Evolutionary conservation across 1,284 basidiomycete genomes (phyloP).

Genomic region (Ganoderma lucidum): DNA sequence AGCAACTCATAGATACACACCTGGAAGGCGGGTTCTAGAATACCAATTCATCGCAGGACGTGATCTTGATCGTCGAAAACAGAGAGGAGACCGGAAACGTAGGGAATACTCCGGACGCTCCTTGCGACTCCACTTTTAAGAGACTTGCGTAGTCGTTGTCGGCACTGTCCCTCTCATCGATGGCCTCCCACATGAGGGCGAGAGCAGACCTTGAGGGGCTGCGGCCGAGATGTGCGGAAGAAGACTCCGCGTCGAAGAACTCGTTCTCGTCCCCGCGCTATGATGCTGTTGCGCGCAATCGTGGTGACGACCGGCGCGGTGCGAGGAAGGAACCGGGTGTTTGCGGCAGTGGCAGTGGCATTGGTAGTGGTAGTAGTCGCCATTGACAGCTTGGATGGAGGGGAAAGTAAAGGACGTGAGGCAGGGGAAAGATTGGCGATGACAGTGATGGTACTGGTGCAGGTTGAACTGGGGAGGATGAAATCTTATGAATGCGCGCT

Average conservation of each 20-base stretch:
- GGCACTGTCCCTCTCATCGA: background rate
- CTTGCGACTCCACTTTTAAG: background rate
- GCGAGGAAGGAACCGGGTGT: background rate
- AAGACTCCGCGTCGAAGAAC: background rate
- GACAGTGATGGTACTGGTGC: background rate
- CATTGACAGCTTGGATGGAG: background rate
- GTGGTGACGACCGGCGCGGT: background rate
- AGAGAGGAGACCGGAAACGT: background rate
- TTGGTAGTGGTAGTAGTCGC: background rate
- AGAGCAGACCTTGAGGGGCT: background rate
- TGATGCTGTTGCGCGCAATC: background rate
- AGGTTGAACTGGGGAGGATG: background rate
- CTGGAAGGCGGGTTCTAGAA: background rate
- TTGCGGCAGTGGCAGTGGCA: too few relatives aligned
- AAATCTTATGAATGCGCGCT: background rate
- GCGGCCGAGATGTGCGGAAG: background rate
- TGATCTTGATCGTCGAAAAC: background rate
- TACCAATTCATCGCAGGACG: background rate
- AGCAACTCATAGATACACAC: background rate
- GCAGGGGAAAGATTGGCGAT: background rate
- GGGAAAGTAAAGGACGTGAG: background rate
- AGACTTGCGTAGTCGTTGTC: background rate
- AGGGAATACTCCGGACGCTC: background rate
- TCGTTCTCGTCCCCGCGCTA: background rate
- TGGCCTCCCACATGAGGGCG: background rate